These are phyloP conservation scores for Boletellus ananas DNA, from an alignment of 768 basidiomycete species.

Conservation along the genomic window DNA sequence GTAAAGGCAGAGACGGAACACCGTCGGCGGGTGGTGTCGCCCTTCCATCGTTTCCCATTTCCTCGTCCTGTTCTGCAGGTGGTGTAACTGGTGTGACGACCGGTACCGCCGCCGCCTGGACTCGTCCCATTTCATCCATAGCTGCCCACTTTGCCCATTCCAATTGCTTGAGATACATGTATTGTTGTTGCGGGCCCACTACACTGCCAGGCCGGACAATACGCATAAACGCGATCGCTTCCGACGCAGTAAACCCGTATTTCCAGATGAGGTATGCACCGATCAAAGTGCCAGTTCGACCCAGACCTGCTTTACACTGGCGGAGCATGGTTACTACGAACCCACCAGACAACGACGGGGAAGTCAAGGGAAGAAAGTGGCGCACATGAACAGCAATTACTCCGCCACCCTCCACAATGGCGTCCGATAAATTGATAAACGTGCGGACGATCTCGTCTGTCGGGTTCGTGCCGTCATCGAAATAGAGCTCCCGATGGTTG, in stretches of 20 bases:
- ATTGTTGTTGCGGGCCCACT: conserved; percentile 91
- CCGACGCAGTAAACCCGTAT: conserved; percentile 92
- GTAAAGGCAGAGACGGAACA: conserved; percentile 36
- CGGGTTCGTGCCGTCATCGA: conserved; percentile 97
- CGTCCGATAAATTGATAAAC: conserved; percentile 85
- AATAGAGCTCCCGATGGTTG: conserved; percentile 89
- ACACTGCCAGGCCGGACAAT: conserved; percentile 93
- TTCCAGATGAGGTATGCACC: conserved; percentile 99
- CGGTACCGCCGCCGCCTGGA: conserved; percentile 40
- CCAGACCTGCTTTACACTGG: conserved; percentile 95
- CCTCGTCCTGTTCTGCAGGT: conserved; percentile 72
- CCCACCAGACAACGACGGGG: conserved; percentile 10
- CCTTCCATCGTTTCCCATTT: conserved; percentile 46
- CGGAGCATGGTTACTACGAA: conserved; percentile 19
- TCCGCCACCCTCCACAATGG: conserved; percentile 70
- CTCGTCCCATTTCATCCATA: conserved; percentile 63
- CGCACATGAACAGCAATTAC: conserved; percentile 86
- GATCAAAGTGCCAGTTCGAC: conserved; percentile 93
- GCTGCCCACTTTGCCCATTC: conserved; percentile 95
- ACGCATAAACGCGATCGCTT: conserved; percentile 98
- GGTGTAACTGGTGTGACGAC: conserved; percentile 75
- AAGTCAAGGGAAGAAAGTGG: conserved; percentile 16
- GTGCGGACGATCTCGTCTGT: conserved; percentile 90
- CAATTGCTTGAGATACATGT: conserved; percentile 90
- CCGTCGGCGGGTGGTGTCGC: conserved; percentile 25